phyloP scores from a whole-genome alignment of 2,329 filamentous ascomycete species.

The Orbilia ellipsospora region DNA sequence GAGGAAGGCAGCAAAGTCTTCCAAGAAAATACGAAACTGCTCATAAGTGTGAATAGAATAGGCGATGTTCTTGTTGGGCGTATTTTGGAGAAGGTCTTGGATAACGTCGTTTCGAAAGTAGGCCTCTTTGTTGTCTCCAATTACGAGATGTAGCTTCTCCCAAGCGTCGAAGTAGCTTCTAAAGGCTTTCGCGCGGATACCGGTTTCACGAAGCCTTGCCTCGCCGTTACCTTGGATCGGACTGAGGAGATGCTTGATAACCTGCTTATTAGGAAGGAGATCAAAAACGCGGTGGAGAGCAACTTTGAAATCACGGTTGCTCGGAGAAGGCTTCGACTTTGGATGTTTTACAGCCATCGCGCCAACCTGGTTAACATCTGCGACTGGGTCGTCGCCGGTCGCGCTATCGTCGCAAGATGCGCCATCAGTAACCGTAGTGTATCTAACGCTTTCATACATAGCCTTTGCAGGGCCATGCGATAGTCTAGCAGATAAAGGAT shows the following conservation, averaged over 20 bases:
- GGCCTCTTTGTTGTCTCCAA: constrained; percentile 59
- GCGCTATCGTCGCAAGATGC: background rate
- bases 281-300: constrained; percentile 58
- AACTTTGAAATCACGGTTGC: constrained; percentile 39
- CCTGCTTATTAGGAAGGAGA: constrained; percentile 60
- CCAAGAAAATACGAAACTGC: constrained; percentile 63
- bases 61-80: constrained; percentile 56
- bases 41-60: constrained; percentile 63
- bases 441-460: constrained; percentile 3
- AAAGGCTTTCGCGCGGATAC: constrained; percentile 62
- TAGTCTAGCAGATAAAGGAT: background rate
- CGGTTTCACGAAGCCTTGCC: constrained; percentile 62
- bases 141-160: constrained; percentile 61
- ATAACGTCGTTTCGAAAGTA: constrained; percentile 63
- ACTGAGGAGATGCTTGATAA: constrained; percentile 61
- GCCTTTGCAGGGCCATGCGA: background rate
- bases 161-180: constrained; percentile 63
- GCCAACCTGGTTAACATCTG: background rate
- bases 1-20: constrained; percentile 62
- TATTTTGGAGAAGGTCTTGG: constrained; percentile 59
- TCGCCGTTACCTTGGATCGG: constrained; percentile 62
- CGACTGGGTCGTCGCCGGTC: background rate
- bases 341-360: background rate
- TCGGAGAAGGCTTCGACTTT: background rate
- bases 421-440: background rate